Percentiles rank a stretch among this genome's conserved stretches.
Evolutionary conservation across 139 green algal species (phyloP).

Genomic region (Monoraphidium neglectum): DNA sequence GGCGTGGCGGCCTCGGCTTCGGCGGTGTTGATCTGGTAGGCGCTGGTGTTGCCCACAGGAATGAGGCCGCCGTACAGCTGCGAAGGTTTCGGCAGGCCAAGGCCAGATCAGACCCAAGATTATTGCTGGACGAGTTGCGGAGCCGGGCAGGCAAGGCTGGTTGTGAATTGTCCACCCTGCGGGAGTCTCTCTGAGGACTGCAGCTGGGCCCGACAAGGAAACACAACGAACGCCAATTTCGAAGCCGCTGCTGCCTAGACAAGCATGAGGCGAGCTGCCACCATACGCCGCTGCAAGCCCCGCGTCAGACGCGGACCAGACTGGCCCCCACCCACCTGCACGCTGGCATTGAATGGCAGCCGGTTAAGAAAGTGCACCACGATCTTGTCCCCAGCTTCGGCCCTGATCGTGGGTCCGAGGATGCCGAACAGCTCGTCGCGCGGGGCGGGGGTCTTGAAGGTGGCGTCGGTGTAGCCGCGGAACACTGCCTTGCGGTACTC

Average conservation of each 20-base stretch:
- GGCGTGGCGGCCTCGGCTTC: no score
- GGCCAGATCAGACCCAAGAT: no score
- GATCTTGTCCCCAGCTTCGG: conserved; percentile 62
- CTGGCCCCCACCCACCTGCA: no score
- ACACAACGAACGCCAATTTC: no score
- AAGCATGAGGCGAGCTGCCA: no score
- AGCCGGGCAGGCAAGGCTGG: no score
- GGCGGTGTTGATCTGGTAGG: conserved; percentile 17
- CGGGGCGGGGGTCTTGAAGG: conserved; percentile 31
- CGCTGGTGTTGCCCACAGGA: conserved; percentile 20
- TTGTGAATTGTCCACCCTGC: no score
- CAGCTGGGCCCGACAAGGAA: no score
- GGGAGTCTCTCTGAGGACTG: neutral
- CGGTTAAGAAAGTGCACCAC: conserved; percentile 48
- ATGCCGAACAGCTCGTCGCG: conserved; percentile 27
- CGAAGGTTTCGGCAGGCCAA: no score
- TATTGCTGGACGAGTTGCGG: no score
- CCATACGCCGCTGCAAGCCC: no score
- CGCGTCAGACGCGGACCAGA: neutral
- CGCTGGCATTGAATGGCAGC: conserved; percentile 17
- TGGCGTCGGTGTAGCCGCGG: conserved; percentile 52
- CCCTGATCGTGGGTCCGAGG: conserved; percentile 53
- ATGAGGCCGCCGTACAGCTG: conserved; percentile 39
- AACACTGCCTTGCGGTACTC: conserved; percentile 43
- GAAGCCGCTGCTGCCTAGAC: no score